Base-by-base conservation (phyloP, 768 basidiomycete species). In the Lactifluus volemus region DNA sequence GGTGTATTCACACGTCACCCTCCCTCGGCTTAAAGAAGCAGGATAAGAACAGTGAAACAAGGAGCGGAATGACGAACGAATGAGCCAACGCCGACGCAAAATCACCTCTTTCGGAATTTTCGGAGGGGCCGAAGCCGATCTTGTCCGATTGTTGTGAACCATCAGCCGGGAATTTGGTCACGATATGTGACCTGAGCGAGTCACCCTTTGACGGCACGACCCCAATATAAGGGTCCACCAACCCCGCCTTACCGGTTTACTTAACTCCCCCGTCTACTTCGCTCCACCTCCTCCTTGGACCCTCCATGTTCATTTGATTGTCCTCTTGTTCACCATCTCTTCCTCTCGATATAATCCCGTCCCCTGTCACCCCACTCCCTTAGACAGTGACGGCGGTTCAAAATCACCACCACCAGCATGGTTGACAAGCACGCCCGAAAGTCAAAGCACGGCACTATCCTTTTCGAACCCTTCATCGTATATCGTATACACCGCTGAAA, bases 381-480 rank as follows among this genome's bases (percentile, higher is more conserved):
- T 4, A 47, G 63, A 56, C 63, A 66, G 60, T 64, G 67, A 63
- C 64, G 71, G 70, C 70, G 71, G 63, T 60, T 65, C 63, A 61
- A 36, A 41, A 30, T 53, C 53, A 66, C 53, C 53, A 66, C 66
- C 70, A 66, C 68, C 73, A 81, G 73, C 79, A 92, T 91, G 89
- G 86, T 89, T 80, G 84, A 89, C 78, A 88, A 84, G 84, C 84
- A 84, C 72, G 78, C 84, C 71, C 87, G 85, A 68, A 85, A 79
- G 74, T 85, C 86, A 71, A 87, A 84, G 80, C 85, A 89, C 86
- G 88, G 89, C 79, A 85, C 87, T 75, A 81, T 89, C 63, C 82
- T 89, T 71, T 91, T 91, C 74, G 88, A 89, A 78, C 89, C 89
- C 63, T 84, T 87, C 78, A 85, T 89, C 74, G 88, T 89, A 74